phyloP scores from a whole-genome alignment of 139 green algal species.

The Tetraselmis chui region DNA sequence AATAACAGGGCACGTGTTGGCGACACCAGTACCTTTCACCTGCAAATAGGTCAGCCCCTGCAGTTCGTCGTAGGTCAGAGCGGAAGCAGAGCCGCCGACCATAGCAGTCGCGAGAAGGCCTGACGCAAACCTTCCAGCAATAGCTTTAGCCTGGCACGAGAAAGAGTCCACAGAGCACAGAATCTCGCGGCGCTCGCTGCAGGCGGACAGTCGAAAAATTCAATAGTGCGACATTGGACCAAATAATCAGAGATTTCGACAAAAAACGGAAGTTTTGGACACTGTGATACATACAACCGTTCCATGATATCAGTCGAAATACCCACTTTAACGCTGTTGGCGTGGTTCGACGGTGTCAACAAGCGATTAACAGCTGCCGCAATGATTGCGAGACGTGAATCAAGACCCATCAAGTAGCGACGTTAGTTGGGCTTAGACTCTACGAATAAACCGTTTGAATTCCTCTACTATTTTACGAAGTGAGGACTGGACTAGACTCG shows the following conservation, averaged over 20 bases:
- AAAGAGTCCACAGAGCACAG: slow-evolving; percentile 28
- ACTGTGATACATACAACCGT: background rate
- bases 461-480: too few relatives aligned
- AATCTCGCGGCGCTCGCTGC: slow-evolving; percentile 12
- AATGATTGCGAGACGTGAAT: background rate
- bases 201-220: background rate
- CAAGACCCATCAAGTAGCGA: too few relatives aligned
- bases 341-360: background rate
- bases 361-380: background rate
- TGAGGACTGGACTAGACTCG: too few relatives aligned
- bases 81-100: slow-evolving; percentile 69
- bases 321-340: too few relatives aligned
- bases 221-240: background rate
- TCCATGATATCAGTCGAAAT: too few relatives aligned
- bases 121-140: slow-evolving; percentile 39
- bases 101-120: slow-evolving; percentile 51
- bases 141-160: slow-evolving; percentile 16
- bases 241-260: background rate
- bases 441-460: too few relatives aligned
- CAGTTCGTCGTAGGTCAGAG: slow-evolving; percentile 92
- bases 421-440: too few relatives aligned
- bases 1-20: slow-evolving; percentile 97
- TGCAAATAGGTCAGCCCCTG: slow-evolving; percentile 96
- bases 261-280: background rate
- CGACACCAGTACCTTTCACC: slow-evolving; percentile 95